These are phyloP conservation scores for Breynia disticha DNA, from an alignment of 441 rosid species.

Conservation along the genomic window DNA sequence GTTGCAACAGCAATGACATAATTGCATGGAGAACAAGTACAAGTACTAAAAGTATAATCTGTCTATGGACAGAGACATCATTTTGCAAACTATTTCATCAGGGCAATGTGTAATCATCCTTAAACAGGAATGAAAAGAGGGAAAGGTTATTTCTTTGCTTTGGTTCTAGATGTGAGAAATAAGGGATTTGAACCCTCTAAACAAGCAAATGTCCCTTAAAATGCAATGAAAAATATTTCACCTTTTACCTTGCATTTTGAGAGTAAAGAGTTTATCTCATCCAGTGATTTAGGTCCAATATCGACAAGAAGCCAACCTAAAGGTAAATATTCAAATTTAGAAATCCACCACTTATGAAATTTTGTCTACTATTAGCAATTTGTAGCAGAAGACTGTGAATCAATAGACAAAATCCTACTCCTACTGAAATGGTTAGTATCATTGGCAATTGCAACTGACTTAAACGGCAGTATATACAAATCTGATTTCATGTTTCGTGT, in stretches of 20 bases:
- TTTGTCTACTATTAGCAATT: not conserved
- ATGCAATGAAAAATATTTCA: slow-evolving; percentile 11
- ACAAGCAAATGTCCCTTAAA: not conserved
- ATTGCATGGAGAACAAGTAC: not conserved
- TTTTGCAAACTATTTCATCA: no score
- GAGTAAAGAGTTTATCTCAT: slow-evolving; percentile 41
- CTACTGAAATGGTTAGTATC: no score
- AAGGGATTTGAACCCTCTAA: not conserved
- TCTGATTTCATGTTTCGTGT: no score
- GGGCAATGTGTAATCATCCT: no score
- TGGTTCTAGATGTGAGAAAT: not conserved
- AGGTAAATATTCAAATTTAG: slow-evolving; percentile 5
- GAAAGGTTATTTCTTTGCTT: no score
- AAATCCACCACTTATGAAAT: not conserved
- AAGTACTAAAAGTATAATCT: not conserved
- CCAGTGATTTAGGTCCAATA: slow-evolving; percentile 51
- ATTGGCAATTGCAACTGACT: no score
- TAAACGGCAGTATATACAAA: no score
- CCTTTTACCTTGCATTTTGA: slow-evolving; percentile 45
- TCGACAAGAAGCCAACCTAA: slow-evolving; percentile 65
- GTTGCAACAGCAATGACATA: slow-evolving; percentile 3
- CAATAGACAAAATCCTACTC: not conserved
- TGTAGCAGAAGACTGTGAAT: not conserved
- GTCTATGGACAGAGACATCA: not conserved
- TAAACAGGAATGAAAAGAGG: no score